A percentile compares a stretch with the other conserved stretches of the same genome.
Conservation (phyloP, 1,284 basidiomycete genomes). For the Malassezia brasiliensis region DNA sequence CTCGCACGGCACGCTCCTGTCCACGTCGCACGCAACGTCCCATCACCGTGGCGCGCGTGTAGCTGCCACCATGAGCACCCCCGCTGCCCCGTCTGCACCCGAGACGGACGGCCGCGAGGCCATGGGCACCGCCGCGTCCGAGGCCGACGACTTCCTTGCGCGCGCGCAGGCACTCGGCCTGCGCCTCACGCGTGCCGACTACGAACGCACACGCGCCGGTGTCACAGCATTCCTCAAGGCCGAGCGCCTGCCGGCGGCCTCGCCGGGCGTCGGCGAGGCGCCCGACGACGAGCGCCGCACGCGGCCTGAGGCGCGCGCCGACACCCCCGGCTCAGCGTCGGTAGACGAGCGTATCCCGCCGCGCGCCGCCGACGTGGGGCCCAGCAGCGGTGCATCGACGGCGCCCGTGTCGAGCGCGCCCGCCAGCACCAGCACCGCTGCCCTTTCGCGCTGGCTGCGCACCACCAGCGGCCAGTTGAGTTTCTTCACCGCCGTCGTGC, state of each 20-base stretch:
- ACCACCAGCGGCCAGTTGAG: slow-evolving; percentile 26
- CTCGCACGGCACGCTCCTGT: too few species aligned
- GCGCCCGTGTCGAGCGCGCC: neutral
- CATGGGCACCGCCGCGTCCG: neutral
- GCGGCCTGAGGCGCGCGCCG: neutral
- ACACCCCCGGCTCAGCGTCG: neutral
- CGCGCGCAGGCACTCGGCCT: slow-evolving; percentile 43
- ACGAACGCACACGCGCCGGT: slow-evolving; percentile 40
- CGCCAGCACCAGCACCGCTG: neutral
- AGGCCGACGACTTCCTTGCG: slow-evolving; percentile 41
- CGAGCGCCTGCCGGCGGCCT: slow-evolving; percentile 22
- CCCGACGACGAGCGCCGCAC: neutral
- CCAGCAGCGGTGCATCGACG: neutral
- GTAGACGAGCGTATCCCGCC: neutral
- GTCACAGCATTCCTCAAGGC: slow-evolving; percentile 44
- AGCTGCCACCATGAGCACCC: neutral
- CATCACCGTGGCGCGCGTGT: too few species aligned
- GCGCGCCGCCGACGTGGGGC: neutral
- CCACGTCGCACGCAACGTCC: too few species aligned
- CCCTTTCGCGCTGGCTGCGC: slow-evolving; percentile 15
- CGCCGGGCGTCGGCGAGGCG: slow-evolving; percentile 1
- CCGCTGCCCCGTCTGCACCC: neutral
- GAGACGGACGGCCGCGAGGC: neutral
- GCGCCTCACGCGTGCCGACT: slow-evolving; percentile 39
- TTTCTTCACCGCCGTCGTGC: slow-evolving; percentile 32